A percentile compares a stretch with the other conserved stretches of the same genome.
Conservation (phyloP, 176 grass and related monocot genomes). For the Hordeum vulgare region MorexV3_pseudomolecules_assembly NC_058524.1:617463736-617464235, state of each 20-base stretch:
- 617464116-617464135: background rate
- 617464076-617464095: background rate
- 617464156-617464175: background rate
- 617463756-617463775: too few species aligned
- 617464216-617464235: background rate
- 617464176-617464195: background rate
- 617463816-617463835: background rate
- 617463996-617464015: constrained; percentile 74
- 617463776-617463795: too few species aligned
- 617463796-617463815: too few species aligned
- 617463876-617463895: background rate
- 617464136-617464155: background rate
- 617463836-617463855: background rate
- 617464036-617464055: constrained; percentile 31
- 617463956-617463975: constrained; percentile 38
- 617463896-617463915: background rate
- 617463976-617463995: constrained; percentile 78
- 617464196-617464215: background rate
- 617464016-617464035: constrained; percentile 96
- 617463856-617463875: constrained; percentile 14
- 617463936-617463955: background rate
- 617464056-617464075: background rate
- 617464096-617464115: background rate
- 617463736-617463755: too few species aligned
- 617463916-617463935: background rate